Percentiles rank a stretch among this genome's conserved stretches.
phyloP scores from a whole-genome alignment of 2,329 filamentous ascomycete genomes.

The Curvularia verruculosa region DNA sequence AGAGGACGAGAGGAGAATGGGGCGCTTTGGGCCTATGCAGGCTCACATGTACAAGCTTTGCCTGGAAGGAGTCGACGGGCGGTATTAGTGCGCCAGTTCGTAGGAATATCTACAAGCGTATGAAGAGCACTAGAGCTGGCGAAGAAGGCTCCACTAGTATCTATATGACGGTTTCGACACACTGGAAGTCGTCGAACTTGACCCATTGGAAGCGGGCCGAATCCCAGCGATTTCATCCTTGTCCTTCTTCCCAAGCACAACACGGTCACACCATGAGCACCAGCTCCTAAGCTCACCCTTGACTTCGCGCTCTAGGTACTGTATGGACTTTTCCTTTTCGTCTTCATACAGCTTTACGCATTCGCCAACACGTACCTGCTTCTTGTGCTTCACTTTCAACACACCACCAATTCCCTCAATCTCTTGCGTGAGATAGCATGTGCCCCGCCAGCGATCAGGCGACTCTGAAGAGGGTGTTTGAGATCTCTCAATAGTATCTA shows the following conservation, averaged over 20 bases:
- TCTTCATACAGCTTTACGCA: constrained; percentile 85
- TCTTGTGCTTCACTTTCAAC: constrained; percentile 86
- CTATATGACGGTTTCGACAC: constrained; percentile 9
- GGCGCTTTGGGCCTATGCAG: no score
- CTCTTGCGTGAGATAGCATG: constrained; percentile 84
- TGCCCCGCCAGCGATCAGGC: constrained; percentile 58
- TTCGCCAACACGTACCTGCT: constrained; percentile 78
- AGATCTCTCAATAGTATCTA: constrained; percentile 63
- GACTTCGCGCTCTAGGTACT: constrained; percentile 73
- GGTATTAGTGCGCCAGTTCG: background rate
- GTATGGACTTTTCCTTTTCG: constrained; percentile 52
- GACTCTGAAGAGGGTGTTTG: constrained; percentile 29
- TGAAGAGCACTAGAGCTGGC: no score
- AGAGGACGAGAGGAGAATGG: background rate
- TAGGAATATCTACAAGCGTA: background rate
- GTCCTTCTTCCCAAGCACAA: constrained; percentile 67
- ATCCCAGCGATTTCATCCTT: constrained; percentile 22
- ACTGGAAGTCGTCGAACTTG: constrained; percentile 25
- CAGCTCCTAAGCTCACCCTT: constrained; percentile 74
- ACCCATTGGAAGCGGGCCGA: constrained; percentile 24
- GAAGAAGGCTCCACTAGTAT: background rate
- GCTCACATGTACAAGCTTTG: background rate
- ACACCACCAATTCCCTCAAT: constrained; percentile 89
- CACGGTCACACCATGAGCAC: constrained; percentile 89
- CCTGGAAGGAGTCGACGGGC: background rate